These are phyloP conservation scores for Russula sp. DNA, from an alignment of 768 basidiomycete species.

Conservation along the genomic window DNA sequence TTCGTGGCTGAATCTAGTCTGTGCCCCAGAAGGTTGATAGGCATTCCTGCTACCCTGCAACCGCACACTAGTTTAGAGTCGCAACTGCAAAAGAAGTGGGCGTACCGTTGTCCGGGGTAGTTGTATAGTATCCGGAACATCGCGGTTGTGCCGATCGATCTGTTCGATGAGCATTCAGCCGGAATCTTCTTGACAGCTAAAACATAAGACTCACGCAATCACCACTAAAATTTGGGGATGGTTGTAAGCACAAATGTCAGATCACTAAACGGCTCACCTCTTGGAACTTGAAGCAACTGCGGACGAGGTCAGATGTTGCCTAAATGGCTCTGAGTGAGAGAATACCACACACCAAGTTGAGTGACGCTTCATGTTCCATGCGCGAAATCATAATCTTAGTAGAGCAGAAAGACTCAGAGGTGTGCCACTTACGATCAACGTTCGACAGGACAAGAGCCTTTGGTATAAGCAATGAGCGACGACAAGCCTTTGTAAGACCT, in stretches of 20 bases:
- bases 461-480: not conserved
- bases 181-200: not conserved
- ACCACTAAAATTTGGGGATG: not conserved
- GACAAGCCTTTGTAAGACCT: not conserved
- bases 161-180: not conserved
- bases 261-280: not conserved
- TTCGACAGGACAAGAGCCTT: not conserved
- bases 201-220: constrained; percentile 5
- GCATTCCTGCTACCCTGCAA: not conserved
- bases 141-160: constrained; percentile 1
- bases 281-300: constrained; percentile 6
- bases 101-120: not conserved
- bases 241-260: not conserved
- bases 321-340: not conserved
- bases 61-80: not conserved
- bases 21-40: not conserved
- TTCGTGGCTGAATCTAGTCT: not conserved
- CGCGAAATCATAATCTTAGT: not conserved
- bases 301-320: not conserved
- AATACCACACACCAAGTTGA: constrained; percentile 1
- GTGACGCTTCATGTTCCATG: not conserved
- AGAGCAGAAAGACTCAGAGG: not conserved
- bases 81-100: not conserved
- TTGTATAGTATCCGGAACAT: constrained; percentile 1
- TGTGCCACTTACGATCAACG: not conserved